Base-by-base conservation (phyloP, 345 rosid genomes). In the Ceriops tagal region DNA sequence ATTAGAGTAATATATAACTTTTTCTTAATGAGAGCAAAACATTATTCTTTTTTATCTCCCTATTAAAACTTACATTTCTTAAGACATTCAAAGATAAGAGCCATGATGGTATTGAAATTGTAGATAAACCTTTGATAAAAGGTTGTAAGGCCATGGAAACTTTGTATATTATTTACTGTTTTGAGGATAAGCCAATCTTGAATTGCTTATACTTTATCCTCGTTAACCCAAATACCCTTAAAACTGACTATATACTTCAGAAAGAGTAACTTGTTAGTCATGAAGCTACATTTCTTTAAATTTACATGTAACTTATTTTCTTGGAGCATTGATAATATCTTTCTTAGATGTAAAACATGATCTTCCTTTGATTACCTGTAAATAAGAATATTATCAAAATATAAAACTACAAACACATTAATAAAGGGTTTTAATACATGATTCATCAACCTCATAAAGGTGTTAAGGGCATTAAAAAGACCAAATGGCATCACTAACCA, bases 341-440 rank as follows among this genome's bases (percentile, higher is more conserved):
- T 15, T 22, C 31, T 22, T 3, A 35, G 1, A 2, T 62, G 15
- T 62, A n/a, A 7, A 6, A 8, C 1, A 35, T 39, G 51, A 28
- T 34, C 49, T 6, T 32, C 16, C 27, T 1, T 20, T 20, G 27
- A 18, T 6, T 21, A 9, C 8, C 22, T 34, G 35, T 32, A 62
- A 1, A 62, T 39, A 32, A 62, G 26, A 6, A 35, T 62, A 35
- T 35, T 26, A 62, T 62, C 51, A 62, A 62, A 65, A 3, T 72
- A 55, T 5, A 71, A 55, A 0, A 55, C 30, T 0, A 63, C 0
- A 64, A 71, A 63, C 8, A 24, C 63, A 1, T 57, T 20, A 0
- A 71, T 5, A 15, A 71, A 71, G 0, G 31, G 27, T 24, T 35
- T 30, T 1, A 71, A 20, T 0, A 64, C n/a, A 4, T 56, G 34